phyloP scores from a whole-genome alignment of 129 eudicot species.

The Pittosporum tobira region DNA sequence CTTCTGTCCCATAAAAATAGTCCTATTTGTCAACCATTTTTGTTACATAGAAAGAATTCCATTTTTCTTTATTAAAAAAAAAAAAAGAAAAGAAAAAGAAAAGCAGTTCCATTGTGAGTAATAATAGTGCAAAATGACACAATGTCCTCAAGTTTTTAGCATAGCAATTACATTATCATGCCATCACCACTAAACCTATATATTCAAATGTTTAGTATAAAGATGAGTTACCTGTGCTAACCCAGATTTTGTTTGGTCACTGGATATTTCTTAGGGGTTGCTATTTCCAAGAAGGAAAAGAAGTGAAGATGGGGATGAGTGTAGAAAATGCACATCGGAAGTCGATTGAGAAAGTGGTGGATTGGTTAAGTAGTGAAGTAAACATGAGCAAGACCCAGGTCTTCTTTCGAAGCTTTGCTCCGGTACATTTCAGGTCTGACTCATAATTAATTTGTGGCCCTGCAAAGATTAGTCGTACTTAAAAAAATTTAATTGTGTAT shows the following conservation, averaged over 20 bases:
- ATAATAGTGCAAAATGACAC: too few species aligned
- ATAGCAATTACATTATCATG: too few species aligned
- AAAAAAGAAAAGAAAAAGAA: too few species aligned
- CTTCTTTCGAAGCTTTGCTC: slow-evolving; percentile 75
- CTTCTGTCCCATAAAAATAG: background rate
- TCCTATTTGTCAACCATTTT: too few species aligned
- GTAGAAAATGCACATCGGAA: slow-evolving; percentile 50
- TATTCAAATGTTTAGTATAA: too few species aligned
- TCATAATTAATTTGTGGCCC: background rate
- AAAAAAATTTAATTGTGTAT: background rate
- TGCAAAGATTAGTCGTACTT: background rate
- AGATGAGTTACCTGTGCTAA: background rate
- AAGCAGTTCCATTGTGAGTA: too few species aligned
- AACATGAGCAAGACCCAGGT: slow-evolving; percentile 57
- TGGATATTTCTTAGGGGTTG: slow-evolving; percentile 48
- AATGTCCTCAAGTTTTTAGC: too few species aligned
- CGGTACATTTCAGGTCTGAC: slow-evolving; percentile 86
- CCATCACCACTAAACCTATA: too few species aligned
- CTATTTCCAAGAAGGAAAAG: slow-evolving; percentile 72
- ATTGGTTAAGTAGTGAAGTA: slow-evolving; percentile 61
- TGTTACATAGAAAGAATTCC: background rate
- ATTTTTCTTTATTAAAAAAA: too few species aligned
- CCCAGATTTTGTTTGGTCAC: slow-evolving; percentile 6
- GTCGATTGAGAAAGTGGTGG: slow-evolving; percentile 54
- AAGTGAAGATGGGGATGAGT: slow-evolving; percentile 73